Evolutionary conservation across 768 basidiomycete species (phyloP).

Genomic region (Daedaleopsis nitida): DNA sequence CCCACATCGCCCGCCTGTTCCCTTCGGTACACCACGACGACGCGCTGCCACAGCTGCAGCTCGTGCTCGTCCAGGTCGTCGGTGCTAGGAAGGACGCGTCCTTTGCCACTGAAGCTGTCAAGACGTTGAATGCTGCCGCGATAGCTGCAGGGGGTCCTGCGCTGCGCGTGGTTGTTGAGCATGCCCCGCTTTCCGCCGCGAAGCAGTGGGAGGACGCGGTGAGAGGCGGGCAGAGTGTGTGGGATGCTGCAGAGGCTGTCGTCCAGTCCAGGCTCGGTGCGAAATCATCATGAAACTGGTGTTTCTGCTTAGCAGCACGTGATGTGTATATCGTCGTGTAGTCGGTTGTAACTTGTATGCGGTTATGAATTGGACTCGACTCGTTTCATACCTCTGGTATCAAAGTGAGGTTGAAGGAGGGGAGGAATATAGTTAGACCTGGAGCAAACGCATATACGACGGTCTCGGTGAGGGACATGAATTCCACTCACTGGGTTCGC

Average conservation of each 20-base stretch:
- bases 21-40: neutral
- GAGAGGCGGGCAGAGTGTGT: conserved; percentile 26
- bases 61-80: conserved; percentile 31
- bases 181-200: conserved; percentile 29
- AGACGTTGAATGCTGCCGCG: conserved; percentile 24
- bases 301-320: neutral
- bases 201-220: conserved; percentile 32
- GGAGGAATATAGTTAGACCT: no score
- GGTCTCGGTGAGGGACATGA: no score
- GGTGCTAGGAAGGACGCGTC: conserved; percentile 17
- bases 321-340: no score
- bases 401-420: no score
- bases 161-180: conserved; percentile 30
- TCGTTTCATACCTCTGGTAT: no score
- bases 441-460: no score
- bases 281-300: neutral
- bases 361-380: no score
- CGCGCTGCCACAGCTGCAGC: conserved; percentile 15
- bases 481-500: no score
- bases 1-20: conserved; percentile 22
- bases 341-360: no score
- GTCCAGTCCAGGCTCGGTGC: conserved; percentile 7
- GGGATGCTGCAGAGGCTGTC: conserved; percentile 29
- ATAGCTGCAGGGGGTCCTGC: conserved; percentile 20
- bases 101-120: conserved; percentile 18